Evolutionary conservation across 2,329 filamentous ascomycete genomes (phyloP), one percentile per base, ranked within the genome.

Genomic region (Trichoderma brevicompactum): DNA sequence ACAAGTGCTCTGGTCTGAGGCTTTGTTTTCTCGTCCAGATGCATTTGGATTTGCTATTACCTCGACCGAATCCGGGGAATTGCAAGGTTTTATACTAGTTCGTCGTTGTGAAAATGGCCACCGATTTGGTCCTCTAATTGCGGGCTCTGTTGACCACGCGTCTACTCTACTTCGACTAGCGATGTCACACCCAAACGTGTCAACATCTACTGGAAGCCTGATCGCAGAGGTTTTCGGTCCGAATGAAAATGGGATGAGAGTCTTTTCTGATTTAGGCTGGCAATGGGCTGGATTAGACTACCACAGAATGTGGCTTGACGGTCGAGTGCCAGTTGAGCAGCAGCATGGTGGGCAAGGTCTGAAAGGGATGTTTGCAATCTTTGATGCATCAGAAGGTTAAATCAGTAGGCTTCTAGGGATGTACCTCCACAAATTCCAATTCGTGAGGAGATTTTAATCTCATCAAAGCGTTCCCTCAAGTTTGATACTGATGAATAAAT

Each of bases 231-330:
- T 41, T 19, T 60, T 60, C 15, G 56, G 56, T 12, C 44, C 44
- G 2, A 60, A 50, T 10, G 46, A 60, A 15, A 32, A 50, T 1
- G 38, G 44, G 15, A 12, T 48, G 23, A 8, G 7, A 5, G 44
- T 60, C 2, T 60, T 60, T 15, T 32, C 44, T 32, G 9, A 41
- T 8, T 34, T 60, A 15, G 56, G 56, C 15, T 60, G 44, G 56
- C 19, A 50, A 8, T 60, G 44, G 46, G 34, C 36, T 4, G 32
- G 36, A 7, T 6, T 60, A 8, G 56, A 60, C 5, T 60, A 60
- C 23, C 56, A 60, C 9, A 50, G 56, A 40, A 60, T 60, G 56
- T 60, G 56, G 56, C 44, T 60, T n/a, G 2, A 60, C 17, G 56
- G 56, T n/a, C 44, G 9, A 50, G 56, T 50, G 46, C 56, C 56